Evolutionary conservation across 805 yeast species (phyloP).

Genomic region (Crinitomyces ghanaensis): DNA sequence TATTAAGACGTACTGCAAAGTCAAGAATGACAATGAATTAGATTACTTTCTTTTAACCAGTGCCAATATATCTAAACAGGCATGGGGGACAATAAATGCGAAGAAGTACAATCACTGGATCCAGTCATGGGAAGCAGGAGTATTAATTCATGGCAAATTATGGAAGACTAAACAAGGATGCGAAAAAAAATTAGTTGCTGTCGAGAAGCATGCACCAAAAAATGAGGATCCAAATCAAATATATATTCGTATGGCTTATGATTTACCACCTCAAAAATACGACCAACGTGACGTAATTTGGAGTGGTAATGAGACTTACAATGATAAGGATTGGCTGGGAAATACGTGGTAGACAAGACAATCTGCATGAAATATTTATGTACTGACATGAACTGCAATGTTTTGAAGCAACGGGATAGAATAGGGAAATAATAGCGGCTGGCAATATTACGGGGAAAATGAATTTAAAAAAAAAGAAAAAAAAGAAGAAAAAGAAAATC

Average conservation of each 20-base stretch:
- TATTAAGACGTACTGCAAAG: constrained; percentile 47
- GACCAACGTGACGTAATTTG: constrained; percentile 9
- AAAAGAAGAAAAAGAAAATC: too few relatives aligned
- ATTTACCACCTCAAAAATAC: constrained; percentile 12
- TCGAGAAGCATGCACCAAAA: constrained; percentile 30
- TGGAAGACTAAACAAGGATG: constrained; percentile 16
- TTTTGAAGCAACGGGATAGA: too few relatives aligned
- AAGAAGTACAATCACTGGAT: constrained; percentile 19
- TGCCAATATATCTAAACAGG: constrained; percentile 63
- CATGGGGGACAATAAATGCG: constrained; percentile 54
- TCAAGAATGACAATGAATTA: constrained; percentile 23
- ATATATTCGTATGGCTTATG: constrained; percentile 13
- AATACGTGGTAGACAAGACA: too few relatives aligned
- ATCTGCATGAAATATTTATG: too few relatives aligned
- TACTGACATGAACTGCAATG: too few relatives aligned
- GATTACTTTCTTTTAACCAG: constrained; percentile 67
- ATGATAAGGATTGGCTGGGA: constrained; percentile 13
- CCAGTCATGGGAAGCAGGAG: constrained; percentile 45
- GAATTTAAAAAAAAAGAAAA: too few relatives aligned
- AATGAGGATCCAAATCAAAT: constrained; percentile 19
- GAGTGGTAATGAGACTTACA: constrained; percentile 11
- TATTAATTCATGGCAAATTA: constrained; percentile 31
- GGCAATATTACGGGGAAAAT: too few relatives aligned
- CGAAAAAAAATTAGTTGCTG: constrained; percentile 31
- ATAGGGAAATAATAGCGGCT: too few relatives aligned